A percentile compares a stretch with the other conserved stretches of the same genome.
Evolutionary conservation across 768 basidiomycete species (phyloP).

Genomic region (Pisolithus orientalis): DNA sequence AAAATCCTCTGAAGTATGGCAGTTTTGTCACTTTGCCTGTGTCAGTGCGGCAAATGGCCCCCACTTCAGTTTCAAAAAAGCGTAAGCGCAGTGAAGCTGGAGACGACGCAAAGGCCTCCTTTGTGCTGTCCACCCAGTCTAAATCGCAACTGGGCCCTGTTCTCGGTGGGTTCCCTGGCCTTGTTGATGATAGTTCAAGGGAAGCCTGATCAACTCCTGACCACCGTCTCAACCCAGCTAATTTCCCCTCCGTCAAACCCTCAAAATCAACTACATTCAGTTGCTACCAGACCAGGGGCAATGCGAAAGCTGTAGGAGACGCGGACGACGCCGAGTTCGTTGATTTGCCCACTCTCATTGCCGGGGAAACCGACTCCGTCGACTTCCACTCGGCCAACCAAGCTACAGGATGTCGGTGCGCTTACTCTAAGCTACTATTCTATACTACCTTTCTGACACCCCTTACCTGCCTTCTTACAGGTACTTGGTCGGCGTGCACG

Average conservation of each 20-base stretch:
- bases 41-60: constrained; percentile 9
- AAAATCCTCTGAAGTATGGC: neutral
- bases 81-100: constrained; percentile 38
- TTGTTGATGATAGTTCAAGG: constrained; percentile 22
- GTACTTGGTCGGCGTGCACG: constrained; percentile 80
- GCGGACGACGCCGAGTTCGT: constrained; percentile 27
- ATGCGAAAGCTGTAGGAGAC: constrained; percentile 11
- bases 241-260: constrained; percentile 61
- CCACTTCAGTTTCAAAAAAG: constrained; percentile 34
- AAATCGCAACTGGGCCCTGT: constrained; percentile 41
- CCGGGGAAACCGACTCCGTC: constrained; percentile 77
- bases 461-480: constrained; percentile 28
- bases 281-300: constrained; percentile 47
- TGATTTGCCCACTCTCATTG: constrained; percentile 41
- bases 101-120: constrained; percentile 29
- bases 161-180: constrained; percentile 35
- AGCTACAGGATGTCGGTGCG: constrained; percentile 63
- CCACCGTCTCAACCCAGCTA: constrained; percentile 33
- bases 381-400: constrained; percentile 73
- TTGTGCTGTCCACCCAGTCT: constrained; percentile 31
- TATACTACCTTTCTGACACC: constrained; percentile 3
- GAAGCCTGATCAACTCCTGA: constrained; percentile 4
- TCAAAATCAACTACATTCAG: constrained; percentile 54
- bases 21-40: constrained; percentile 10
- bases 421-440: constrained; percentile 4